These are phyloP conservation scores for Taphrina pruni DNA, from an alignment of 1,139 yeast species.

Conservation along the genomic window DNA sequence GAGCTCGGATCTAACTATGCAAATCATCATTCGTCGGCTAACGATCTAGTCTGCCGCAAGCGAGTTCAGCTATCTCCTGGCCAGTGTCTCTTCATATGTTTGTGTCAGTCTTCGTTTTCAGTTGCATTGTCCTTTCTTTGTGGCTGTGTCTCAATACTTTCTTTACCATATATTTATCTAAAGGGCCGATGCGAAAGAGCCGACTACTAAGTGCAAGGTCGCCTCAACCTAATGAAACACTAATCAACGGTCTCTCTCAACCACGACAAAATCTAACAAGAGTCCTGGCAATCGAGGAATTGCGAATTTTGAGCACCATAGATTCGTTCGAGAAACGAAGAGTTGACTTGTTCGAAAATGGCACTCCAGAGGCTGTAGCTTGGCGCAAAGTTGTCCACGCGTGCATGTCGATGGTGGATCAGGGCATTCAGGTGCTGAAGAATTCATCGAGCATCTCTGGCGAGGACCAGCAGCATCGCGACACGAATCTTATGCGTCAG, in stretches of 20 bases:
- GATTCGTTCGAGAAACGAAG: constrained; percentile 3
- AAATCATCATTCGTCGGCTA: not conserved
- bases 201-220: constrained; percentile 26
- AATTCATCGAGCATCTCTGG: not conserved
- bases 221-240: constrained; percentile 23
- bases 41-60: constrained; percentile 5
- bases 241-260: constrained; percentile 18
- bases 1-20: constrained; percentile 10
- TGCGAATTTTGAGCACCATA: constrained; percentile 14
- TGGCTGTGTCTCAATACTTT: constrained; percentile 23
- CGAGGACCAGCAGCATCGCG: not conserved
- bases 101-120: not conserved
- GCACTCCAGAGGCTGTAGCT: constrained; percentile 27
- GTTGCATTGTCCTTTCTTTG: not conserved
- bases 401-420: not conserved
- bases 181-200: constrained; percentile 20
- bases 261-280: constrained; percentile 6
- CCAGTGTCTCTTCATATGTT: constrained; percentile 15
- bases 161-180: constrained; percentile 26
- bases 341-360: constrained; percentile 22
- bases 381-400: constrained; percentile 30
- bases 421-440: not conserved
- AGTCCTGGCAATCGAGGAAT: constrained; percentile 23
- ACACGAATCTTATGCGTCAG: not conserved
- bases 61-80: constrained; percentile 20